Evolutionary conservation across 345 rosid genomes (phyloP).

Genomic region (Lepidium aucheri): DNA sequence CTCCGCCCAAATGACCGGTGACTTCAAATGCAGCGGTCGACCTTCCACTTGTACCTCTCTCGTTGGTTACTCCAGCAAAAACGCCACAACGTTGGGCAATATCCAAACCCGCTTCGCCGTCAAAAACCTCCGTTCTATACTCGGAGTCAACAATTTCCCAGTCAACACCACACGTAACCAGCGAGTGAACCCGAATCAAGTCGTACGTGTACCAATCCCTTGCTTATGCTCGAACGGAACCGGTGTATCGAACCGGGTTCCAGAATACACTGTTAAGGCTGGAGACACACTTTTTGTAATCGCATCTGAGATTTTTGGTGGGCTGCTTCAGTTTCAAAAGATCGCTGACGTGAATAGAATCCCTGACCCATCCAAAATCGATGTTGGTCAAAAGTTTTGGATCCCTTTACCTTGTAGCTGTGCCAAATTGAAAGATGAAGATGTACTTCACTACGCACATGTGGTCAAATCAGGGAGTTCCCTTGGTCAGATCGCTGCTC

Average conservation of each 20-base stretch:
- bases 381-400: conserved; percentile 32
- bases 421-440: conserved; percentile 33
- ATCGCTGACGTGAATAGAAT: conserved; percentile 34
- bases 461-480: conserved; percentile 39
- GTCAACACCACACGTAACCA: conserved; percentile 24
- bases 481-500: conserved; percentile 34
- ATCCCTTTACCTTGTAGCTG: conserved; percentile 74
- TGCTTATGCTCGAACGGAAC: conserved; percentile 53
- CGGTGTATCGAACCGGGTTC: conserved; percentile 37
- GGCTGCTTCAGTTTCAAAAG: conserved; percentile 17
- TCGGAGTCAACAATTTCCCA: conserved; percentile 52
- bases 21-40: conserved; percentile 45
- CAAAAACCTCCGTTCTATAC: conserved; percentile 30
- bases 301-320: conserved; percentile 30
- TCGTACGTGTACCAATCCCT: conserved; percentile 46
- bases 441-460: conserved; percentile 52
- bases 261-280: conserved; percentile 37
- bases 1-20: conserved; percentile 26
- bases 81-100: conserved; percentile 36
- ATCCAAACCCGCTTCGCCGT: conserved; percentile 48
- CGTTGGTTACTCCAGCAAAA: conserved; percentile 44
- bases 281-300: conserved; percentile 35
- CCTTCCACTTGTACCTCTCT: conserved; percentile 31
- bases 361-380: conserved; percentile 12
- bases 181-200: conserved; percentile 6